Base-by-base conservation (phyloP, 2,329 filamentous ascomycete species). In the Fusarium marasasianum region DNA sequence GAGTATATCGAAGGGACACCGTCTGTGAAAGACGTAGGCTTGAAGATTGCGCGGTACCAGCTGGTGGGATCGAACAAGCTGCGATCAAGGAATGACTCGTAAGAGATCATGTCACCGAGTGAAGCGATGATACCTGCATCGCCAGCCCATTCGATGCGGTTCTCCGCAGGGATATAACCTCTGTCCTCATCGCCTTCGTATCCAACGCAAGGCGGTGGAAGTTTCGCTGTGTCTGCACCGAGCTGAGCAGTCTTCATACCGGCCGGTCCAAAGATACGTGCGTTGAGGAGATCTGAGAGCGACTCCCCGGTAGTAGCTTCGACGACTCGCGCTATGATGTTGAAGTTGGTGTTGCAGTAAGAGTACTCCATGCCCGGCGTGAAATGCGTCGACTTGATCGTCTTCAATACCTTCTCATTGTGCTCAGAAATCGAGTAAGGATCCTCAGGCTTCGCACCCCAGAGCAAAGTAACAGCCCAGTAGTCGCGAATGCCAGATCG, bases 281-380 rank as follows among this genome's bases (percentile, higher is more conserved):
- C 55, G 5, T 64, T 53, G 5, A 73, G 66, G 20, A 73, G 18
- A 8, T 57, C 59, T 18, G 47, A 57, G 8, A 73, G 66, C 1
- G 71, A 66, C 26, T 73, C 59, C 12, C 51, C 59, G 5, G 66
- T 73, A 2, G 57, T 64, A 18, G 61, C 62, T 9, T 73, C 71
- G 14, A 73, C 22, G 9, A 73, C 55, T 8, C 71, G 65, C 5
- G 59, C 71, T 31, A 73, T 47, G 4, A 73, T 71, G 31, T 73
- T 73, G 45, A 61, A 73, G n/a, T 73, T 73, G 29, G 71, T 73
- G 26, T 73, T 73, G 15, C 55, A 71, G 55, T 73, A 73, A 37
- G 70, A 73, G 38, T 71, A 73, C 55, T 73, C 71, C 14, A n/a
- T 58, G 5, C 71, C 71, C 0, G 71, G 71, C 22, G 64, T 48